phyloP scores from a whole-genome alignment of 2,329 filamentous ascomycete species.

The Daldinia eschscholtzii region DNA sequence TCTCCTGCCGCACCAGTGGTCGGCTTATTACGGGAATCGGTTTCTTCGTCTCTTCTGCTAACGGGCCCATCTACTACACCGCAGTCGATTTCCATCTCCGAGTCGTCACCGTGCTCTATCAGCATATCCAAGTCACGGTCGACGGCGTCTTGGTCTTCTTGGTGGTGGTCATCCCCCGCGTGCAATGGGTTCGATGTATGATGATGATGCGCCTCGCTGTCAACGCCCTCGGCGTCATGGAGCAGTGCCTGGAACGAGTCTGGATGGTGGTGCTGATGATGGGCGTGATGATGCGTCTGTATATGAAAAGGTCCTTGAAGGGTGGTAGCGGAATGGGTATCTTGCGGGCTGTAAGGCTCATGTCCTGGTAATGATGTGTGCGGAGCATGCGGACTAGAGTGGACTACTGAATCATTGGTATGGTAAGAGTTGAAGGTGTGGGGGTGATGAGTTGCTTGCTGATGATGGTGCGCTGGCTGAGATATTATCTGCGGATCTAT shows the following conservation, averaged over 20 bases:
- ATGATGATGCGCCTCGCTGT: slow-evolving; percentile 4
- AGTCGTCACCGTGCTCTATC: slow-evolving; percentile 46
- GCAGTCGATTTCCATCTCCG: slow-evolving; percentile 45
- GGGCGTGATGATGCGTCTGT: slow-evolving; percentile 49
- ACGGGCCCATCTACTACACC: slow-evolving; percentile 20
- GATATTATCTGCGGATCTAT: slow-evolving; percentile 72
- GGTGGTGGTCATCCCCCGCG: neutral
- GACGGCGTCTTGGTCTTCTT: slow-evolving; percentile 39
- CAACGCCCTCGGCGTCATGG: slow-evolving; percentile 52
- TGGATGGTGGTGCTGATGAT: slow-evolving; percentile 49
- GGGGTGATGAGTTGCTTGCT: slow-evolving; percentile 47
- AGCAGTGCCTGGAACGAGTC: slow-evolving; percentile 67
- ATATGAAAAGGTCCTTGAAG: slow-evolving; percentile 20
- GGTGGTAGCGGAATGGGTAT: slow-evolving; percentile 23
- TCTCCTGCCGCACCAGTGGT: neutral
- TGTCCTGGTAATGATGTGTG: slow-evolving; percentile 39
- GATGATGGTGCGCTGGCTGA: slow-evolving; percentile 53
- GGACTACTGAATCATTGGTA: slow-evolving; percentile 34
- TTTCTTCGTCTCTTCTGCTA: neutral
- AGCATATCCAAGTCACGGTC: slow-evolving; percentile 53
- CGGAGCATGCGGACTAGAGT: slow-evolving; percentile 38
- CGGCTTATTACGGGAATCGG: neutral
- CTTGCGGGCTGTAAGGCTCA: slow-evolving; percentile 44
- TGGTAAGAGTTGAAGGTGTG: slow-evolving; percentile 55
- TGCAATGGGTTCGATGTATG: neutral